Evolutionary conservation across 2,329 filamentous ascomycete species (phyloP), one percentile per base, ranked within the genome.

Genomic region (Hortaea sp.): DNA sequence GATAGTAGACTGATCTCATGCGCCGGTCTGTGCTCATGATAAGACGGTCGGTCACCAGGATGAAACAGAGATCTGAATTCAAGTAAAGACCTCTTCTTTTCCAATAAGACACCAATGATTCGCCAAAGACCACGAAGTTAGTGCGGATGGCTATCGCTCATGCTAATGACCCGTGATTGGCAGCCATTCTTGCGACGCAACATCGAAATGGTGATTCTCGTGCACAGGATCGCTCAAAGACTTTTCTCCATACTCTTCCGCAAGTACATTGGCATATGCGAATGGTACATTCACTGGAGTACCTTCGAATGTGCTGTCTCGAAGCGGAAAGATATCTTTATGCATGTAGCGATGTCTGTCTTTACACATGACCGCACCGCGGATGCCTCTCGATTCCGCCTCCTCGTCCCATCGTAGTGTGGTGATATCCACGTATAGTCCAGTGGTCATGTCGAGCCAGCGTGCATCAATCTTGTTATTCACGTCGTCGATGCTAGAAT

Each of bases 371-470:
- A 78, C 64, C 6, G 64, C 66, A 5, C 68, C 70, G 7, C 62
- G 43, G 2, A 63, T 46, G 1, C 72, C 73, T 4, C 59, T 47
- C 0, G 58, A 57, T 40, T 69, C 61, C 6, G 63, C 65, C 0
- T 62, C 63, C n/a, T 64, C 54, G 49, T 77, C 70, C 7, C 66
- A 66, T 43, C 76, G 66, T 5, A 81, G 65, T 5, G 75, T 73
- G 0, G 77, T 80, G 49, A 81, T 78, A 56, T 81, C 78, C 53
- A 81, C 79, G 54, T 78, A 81, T 0, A 81, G 60, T 0, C 78
- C 78, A 0, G 73, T 78, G 0, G 70, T 64, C 12, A 67, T 78
- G 55, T 81, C 77, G 49, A 81, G 77, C 76, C 76, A 81, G 27
- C 78, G 67, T 7, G 72, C 77, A 55, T 81, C 77, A 44, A 81